These are phyloP conservation scores for Nicotiana paniculata DNA, from an alignment of 257 asterid genomes.

Conservation along the genomic window DNA sequence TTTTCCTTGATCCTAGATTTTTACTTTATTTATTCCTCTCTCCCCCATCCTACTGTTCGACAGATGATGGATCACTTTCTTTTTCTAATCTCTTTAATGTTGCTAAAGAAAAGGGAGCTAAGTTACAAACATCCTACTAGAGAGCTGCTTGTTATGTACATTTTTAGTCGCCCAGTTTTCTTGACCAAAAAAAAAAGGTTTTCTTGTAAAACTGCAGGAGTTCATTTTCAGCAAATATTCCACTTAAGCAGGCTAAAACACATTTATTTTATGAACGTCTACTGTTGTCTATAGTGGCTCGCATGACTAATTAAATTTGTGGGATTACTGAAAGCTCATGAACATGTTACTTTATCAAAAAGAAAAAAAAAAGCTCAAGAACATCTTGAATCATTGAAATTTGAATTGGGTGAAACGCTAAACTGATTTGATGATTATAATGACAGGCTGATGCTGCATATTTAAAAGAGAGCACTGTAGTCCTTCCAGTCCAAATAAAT, in stretches of 20 bases:
- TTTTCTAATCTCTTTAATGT: neutral
- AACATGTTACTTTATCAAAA: no score
- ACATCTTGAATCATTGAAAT: neutral
- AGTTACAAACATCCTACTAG: neutral
- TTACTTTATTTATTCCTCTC: neutral
- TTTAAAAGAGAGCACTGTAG: slow-evolving; percentile 58
- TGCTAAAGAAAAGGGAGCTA: slow-evolving; percentile 3
- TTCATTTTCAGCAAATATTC: neutral
- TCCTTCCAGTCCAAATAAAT: slow-evolving; percentile 81
- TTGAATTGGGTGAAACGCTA: neutral
- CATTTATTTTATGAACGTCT: neutral
- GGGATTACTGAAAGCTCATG: neutral
- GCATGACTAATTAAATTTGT: neutral
- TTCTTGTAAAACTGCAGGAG: neutral
- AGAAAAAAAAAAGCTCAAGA: neutral
- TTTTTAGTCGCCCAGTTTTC: neutral
- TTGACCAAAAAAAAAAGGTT: no score
- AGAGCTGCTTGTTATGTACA: neutral
- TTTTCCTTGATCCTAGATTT: neutral
- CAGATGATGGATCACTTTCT: neutral
- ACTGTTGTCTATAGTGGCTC: neutral
- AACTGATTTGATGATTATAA: neutral
- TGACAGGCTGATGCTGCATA: slow-evolving; percentile 69
- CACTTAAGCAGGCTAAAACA: neutral
- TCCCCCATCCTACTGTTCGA: neutral